Evolutionary conservation across 176 grass and related monocot species (phyloP).

Genomic region (Bonia amplexicaulis): DNA sequence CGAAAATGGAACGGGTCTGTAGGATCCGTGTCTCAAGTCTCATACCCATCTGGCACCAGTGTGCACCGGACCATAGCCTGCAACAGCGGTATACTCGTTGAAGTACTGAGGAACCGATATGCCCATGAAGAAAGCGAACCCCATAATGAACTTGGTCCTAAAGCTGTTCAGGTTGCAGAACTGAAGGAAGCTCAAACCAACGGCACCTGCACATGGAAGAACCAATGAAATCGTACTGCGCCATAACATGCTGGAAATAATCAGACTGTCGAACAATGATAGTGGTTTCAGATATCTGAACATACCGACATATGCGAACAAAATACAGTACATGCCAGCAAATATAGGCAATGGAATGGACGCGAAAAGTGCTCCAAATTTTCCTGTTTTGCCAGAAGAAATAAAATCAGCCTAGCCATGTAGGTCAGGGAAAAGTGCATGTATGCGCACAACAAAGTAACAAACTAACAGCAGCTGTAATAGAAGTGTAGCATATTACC

Average conservation of each 20-base stretch:
- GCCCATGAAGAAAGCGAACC: conserved; percentile 85
- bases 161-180: conserved; percentile 93
- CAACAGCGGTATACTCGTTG: conserved; percentile 76
- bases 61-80: conserved; percentile 82
- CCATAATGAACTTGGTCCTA: conserved; percentile 91
- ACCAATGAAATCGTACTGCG: not conserved
- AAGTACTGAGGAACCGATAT: conserved; percentile 93
- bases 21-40: not conserved
- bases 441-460: not conserved
- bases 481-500: conserved; percentile 37
- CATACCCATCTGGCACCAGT: conserved; percentile 86
- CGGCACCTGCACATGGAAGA: conserved; percentile 43
- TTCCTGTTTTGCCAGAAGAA: conserved; percentile 51
- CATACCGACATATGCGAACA: conserved; percentile 90
- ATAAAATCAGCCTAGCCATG: not conserved
- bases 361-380: conserved; percentile 90
- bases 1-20: not conserved
- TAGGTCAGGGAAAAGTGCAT: not conserved
- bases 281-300: not conserved
- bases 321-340: conserved; percentile 82
- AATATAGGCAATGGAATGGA: conserved; percentile 87
- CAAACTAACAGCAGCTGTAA: not conserved
- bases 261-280: not conserved
- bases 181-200: conserved; percentile 78
- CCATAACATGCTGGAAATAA: not conserved